Base-by-base conservation (phyloP, 2,329 filamentous ascomycete species). In the Ploettnerulaceae sp. region DNA sequence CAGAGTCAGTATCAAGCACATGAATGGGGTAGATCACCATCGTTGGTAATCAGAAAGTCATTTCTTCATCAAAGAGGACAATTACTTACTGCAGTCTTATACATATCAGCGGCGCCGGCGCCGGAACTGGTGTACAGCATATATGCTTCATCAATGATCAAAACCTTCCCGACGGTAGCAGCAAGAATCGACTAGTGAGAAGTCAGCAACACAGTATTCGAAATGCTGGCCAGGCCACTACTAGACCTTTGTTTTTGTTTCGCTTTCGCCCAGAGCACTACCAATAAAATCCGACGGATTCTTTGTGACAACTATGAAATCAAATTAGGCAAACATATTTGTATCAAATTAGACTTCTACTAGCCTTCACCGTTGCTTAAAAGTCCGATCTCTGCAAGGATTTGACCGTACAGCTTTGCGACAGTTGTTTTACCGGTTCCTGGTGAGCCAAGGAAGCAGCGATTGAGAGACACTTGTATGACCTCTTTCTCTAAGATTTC, bases 91-190 rank as follows among this genome's bases (percentile, higher is more conserved):
- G 40, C 40, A 7, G 31, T 43, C 18, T 36, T 44, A 35, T 40
- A 49, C 2, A 37, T 39, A 14, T 49, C 46, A 15, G 39, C 46
- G 3, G 20, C 29, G 3, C 18, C 34, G 35, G 24, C 26, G 12
- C 24, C 26, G 7, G 28, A 31, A 14, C 40, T 61, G 1, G 66
- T 64, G 35, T 72, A 76, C 0, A 91, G 69, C 25, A 80, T 79
- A 53, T 91, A 90, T 0, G 86, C 86, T 59, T 93, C 86, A 51
- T 91, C 86, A 2, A 91, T 89, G 11, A 91, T 77, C 0, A 91
- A 72, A 0, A 90, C 84, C 53, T 90, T 91, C 0, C 87, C 86
- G 0, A 74, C 53, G 0, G 82, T 80, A 0, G 79, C 67, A 0
- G 76, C 77, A 0, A 91, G 69, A 5, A 90, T 89, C 3, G 24